Conservation (phyloP, 495 filamentous ascomycete genomes). For the Endocarpon pusillum region DNA sequence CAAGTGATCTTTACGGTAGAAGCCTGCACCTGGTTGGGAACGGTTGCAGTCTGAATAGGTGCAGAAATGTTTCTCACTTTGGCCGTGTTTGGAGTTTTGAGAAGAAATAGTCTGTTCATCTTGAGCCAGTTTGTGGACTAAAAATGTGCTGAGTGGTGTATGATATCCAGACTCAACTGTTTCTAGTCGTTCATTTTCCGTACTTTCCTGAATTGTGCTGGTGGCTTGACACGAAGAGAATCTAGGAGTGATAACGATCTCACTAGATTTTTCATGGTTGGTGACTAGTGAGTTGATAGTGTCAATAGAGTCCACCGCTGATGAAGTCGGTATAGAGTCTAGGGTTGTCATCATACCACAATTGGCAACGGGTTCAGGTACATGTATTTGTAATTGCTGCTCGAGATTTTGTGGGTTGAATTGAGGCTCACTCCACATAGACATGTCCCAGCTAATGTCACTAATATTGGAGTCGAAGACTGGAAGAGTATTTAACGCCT, state of each 20-base stretch:
- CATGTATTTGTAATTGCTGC: not conserved
- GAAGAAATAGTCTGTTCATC: slow-evolving; percentile 1
- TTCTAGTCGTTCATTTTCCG: slow-evolving; percentile 1
- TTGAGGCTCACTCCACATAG: not conserved
- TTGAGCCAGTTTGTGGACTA: not conserved
- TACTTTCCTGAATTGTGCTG: not conserved
- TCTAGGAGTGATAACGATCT: not conserved
- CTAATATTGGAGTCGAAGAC: not conserved
- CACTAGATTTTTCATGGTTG: not conserved
- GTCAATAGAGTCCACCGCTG: not conserved
- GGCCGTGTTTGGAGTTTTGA: not conserved
- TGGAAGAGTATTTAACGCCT: slow-evolving; percentile 1
- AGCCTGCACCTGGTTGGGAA: not conserved
- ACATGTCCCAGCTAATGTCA: not conserved
- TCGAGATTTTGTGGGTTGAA: not conserved
- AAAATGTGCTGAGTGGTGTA: not conserved
- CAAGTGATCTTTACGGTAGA: not conserved
- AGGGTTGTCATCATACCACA: not conserved
- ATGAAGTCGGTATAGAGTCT: not conserved
- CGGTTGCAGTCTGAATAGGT: not conserved
- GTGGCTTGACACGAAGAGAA: not conserved
- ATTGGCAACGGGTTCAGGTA: not conserved
- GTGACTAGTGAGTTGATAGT: not conserved
- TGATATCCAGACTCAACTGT: not conserved
- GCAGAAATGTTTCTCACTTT: slow-evolving; percentile 1